phyloP scores from a whole-genome alignment of 2,329 filamentous ascomycete species.

The Pyrenochaeta sp. region DNA sequence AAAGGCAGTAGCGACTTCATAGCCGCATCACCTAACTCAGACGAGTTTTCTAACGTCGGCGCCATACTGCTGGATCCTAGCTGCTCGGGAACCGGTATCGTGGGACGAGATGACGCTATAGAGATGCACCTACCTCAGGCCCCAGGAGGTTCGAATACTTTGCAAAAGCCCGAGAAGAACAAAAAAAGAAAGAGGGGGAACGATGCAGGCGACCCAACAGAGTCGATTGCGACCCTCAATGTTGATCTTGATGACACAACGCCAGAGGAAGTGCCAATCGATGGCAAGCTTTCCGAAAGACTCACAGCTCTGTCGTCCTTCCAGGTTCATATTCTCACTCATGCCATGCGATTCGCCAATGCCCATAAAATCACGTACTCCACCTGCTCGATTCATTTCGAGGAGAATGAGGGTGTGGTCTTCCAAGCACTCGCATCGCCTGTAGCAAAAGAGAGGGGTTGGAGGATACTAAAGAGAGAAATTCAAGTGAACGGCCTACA shows the following conservation, averaged over 20 bases:
- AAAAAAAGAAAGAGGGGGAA: constrained; percentile 44
- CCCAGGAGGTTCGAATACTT: constrained; percentile 27
- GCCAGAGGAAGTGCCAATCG: constrained; percentile 49
- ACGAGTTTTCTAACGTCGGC: constrained; percentile 73
- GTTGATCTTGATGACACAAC: constrained; percentile 39
- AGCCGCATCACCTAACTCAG: constrained; percentile 70
- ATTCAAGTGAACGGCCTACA: constrained; percentile 79
- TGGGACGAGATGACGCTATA: constrained; percentile 81
- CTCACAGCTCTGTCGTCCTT: constrained; percentile 79
- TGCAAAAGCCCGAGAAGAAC: constrained; percentile 21
- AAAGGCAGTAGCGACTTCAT: constrained; percentile 83
- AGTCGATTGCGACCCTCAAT: constrained; percentile 20
- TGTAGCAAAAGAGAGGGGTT: constrained; percentile 71
- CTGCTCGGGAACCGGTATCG: constrained; percentile 94
- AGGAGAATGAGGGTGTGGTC: constrained; percentile 91
- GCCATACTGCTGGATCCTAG: constrained; percentile 89
- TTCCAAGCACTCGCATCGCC: constrained; percentile 72
- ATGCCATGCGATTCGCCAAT: constrained; percentile 82
- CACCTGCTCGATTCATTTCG: constrained; percentile 86
- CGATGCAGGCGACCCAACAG: constrained; percentile 4
- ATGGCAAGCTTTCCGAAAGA: constrained; percentile 57
- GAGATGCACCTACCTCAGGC: constrained; percentile 63
- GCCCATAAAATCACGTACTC: constrained; percentile 80
- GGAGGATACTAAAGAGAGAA: constrained; percentile 75
- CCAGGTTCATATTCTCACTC: constrained; percentile 80